Conservation (phyloP, 495 filamentous ascomycete genomes). For the Neurospora africana region DNA sequence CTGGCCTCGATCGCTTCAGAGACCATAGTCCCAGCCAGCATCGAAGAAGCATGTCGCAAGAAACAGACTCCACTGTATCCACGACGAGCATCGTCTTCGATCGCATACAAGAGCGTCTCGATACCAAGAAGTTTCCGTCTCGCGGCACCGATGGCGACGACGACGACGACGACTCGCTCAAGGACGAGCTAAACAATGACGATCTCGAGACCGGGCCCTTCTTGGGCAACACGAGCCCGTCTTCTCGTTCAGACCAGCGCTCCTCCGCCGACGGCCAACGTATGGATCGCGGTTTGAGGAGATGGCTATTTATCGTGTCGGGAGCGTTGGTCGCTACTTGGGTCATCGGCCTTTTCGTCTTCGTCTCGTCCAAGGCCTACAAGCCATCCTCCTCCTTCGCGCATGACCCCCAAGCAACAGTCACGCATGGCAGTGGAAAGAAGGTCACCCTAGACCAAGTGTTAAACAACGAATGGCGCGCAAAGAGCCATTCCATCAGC, state of each 20-base stretch:
- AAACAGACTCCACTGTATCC: slow-evolving; percentile 58
- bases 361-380: slow-evolving; percentile 57
- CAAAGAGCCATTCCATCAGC: slow-evolving; percentile 58
- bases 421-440: slow-evolving; percentile 57
- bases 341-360: slow-evolving; percentile 65
- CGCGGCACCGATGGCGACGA: slow-evolving; percentile 35
- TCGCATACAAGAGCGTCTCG: slow-evolving; percentile 45
- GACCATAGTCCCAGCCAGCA: slow-evolving; percentile 3
- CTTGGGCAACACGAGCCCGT: slow-evolving; percentile 18
- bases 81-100: slow-evolving; percentile 73
- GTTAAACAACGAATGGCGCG: slow-evolving; percentile 58
- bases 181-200: slow-evolving; percentile 26
- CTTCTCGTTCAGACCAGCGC: background rate
- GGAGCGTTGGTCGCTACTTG: slow-evolving; percentile 64
- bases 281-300: slow-evolving; percentile 51
- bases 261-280: slow-evolving; percentile 23
- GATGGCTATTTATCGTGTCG: slow-evolving; percentile 57
- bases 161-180: slow-evolving; percentile 40
- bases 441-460: slow-evolving; percentile 75
- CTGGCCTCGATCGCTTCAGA: background rate
- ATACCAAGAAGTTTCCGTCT: slow-evolving; percentile 22
- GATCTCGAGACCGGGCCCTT: slow-evolving; percentile 37
- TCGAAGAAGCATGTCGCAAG: slow-evolving; percentile 33
- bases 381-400: slow-evolving; percentile 47
- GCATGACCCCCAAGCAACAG: slow-evolving; percentile 59